Base-by-base conservation (phyloP, 495 filamentous ascomycete genomes). In the Penicillium diatomitis region DNA sequence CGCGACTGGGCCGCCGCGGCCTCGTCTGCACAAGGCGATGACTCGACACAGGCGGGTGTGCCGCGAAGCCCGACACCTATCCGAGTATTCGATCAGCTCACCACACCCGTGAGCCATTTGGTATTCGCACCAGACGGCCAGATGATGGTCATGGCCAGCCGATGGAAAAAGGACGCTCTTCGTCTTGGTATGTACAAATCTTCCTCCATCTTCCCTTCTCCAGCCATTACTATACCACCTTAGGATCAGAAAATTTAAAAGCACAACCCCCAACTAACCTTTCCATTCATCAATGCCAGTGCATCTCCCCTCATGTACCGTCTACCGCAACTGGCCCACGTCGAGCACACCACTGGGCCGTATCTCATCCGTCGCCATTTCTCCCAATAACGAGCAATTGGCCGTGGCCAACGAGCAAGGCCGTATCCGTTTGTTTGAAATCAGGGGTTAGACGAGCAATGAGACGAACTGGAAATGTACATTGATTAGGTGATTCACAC, bases 321-420 rank as follows among this genome's bases (percentile, higher is more conserved):
- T 96, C 10, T 98, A 92, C 73, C 81, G 80, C 57, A 97, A 98
- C 67, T 98, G 92, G 92, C 92, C 92, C 20, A 98, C 92, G 37
- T 77, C 79, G 36, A 80, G 83, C 63, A 98, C 92, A 47, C 91
- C 94, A 7, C 61, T 98, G 50, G 94, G 94, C 0, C 76, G 88
- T 32, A 82, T 97, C 45, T 87, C 85, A 3, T 77, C 82, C 2
- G 81, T 96, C 40, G 85, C 87, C 12, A 89, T 90, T 56, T 80
- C 76, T n/a, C 79, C 79, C 5, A 75, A 70, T 36, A 84, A 80
- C 32, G 78, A 86, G 56, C 70, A 90, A 55, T 58, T 96, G 47
- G 87, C 86, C 5, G 84, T 96, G 27, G 91, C 77, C 29, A 96
- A 91, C 63, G 90, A 98, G 62, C 72, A 76, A 48, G 92, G 92